Evolutionary conservation across 2,329 filamentous ascomycete genomes (phyloP), one percentile per base, ranked within the genome.

Genomic region (Colletotrichum costaricense): DNA sequence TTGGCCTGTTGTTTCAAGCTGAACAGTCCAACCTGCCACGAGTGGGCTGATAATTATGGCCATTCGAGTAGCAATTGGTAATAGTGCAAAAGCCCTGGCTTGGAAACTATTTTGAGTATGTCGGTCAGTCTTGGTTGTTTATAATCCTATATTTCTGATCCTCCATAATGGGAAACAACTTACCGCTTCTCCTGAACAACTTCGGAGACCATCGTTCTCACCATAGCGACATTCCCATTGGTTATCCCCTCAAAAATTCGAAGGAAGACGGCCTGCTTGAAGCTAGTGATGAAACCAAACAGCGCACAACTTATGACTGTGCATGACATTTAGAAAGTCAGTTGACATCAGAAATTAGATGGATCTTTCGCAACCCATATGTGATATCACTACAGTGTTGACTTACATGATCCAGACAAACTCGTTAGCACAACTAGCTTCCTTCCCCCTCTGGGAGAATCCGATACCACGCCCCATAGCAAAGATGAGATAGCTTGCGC

Each of bases 221-320:
- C 58, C 3, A 58, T 67, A 9, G 63, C 68, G 3, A 62, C 56
- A 24, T 67, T 71, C 46, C 68, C 56, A 8, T 71, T 71, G 2
- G 65, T 46, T 14, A 67, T 46, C 5, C 68, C 68, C 33, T 71
- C 56, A 3, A 71, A 24, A 2, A 62, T 42, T 4, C 56, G 68
- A 6, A 71, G 56, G 1, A 64, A 57, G 4, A 71, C 24, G 1
- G 68, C 68, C 38, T 71, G 68, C 19, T 62, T 71, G 42, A 71
- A 71, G 49, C 54, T 71, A 9, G 68, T 62, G 22, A 71, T 67
- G 35, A 71, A 71, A 5, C 68, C 68, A 22, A 71, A 62, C 4
- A 35, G 56, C 24, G 67, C 49, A 54, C 56, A 56, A 14, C 63
- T 63, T 14, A 67, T 22, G 12, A 71, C 56, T 67, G 5, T 5